Percentiles rank a stretch among this genome's conserved stretches.
phyloP scores from a whole-genome alignment of 306 rosid species.

The Geum urbanum region DNA sequence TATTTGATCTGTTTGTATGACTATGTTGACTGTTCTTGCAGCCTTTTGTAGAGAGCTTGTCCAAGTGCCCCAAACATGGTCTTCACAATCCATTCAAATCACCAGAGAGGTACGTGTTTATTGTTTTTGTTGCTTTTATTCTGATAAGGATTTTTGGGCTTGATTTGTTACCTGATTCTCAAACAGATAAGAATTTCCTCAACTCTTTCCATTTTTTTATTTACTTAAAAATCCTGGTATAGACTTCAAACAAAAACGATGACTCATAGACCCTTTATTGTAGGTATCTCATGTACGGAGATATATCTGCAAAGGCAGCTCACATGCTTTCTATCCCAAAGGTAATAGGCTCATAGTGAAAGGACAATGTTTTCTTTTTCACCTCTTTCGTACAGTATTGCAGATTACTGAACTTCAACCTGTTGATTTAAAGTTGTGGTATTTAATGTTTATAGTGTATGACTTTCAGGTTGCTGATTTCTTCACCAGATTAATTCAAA shows the following conservation, averaged over 20 bases:
- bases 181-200: no score
- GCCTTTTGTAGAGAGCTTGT: constrained; percentile 88
- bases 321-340: constrained; percentile 77
- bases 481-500: constrained; percentile 83
- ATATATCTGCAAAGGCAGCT: constrained; percentile 82
- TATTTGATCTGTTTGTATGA: constrained; percentile 1
- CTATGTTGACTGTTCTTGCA: constrained; percentile 27
- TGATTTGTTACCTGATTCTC: neutral
- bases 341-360: constrained; percentile 37
- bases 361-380: neutral
- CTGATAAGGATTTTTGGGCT: neutral
- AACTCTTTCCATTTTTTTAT: neutral
- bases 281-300: constrained; percentile 87
- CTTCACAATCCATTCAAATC: constrained; percentile 93
- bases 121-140: neutral
- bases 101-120: constrained; percentile 73
- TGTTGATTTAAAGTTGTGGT: neutral
- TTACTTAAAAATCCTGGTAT: no score
- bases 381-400: neutral
- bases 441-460: neutral
- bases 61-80: constrained; percentile 92
- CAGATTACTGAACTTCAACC: neutral
- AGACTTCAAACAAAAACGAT: constrained; percentile 1
- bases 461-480: constrained; percentile 71
- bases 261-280: constrained; percentile 19